Percentiles rank a stretch among this genome's conserved stretches.
Evolutionary conservation across 768 basidiomycete species (phyloP).

Genomic region (Rhizopogon rudus): DNA sequence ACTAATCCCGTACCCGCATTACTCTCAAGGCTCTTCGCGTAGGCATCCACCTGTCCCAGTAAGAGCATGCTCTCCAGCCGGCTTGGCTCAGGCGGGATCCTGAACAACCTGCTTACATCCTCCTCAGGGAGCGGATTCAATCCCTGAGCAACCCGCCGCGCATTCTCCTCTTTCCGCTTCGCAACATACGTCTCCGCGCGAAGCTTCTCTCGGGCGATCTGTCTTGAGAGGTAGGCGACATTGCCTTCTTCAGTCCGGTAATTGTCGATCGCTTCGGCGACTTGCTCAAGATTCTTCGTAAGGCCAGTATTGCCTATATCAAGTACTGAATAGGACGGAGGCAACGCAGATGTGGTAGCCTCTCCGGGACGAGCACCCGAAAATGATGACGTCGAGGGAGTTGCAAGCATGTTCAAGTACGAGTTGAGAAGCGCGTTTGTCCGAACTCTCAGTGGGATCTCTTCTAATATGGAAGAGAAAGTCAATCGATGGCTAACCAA

Average conservation of each 20-base stretch:
- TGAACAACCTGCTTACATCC: slow-evolving; percentile 78
- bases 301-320: slow-evolving; percentile 67
- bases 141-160: slow-evolving; percentile 72
- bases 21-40: slow-evolving; percentile 71
- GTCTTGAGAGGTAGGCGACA: slow-evolving; percentile 80
- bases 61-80: slow-evolving; percentile 83
- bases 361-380: slow-evolving; percentile 35
- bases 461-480: slow-evolving; percentile 81
- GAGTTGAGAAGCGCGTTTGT: slow-evolving; percentile 76
- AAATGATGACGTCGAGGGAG: slow-evolving; percentile 35
- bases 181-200: slow-evolving; percentile 75
- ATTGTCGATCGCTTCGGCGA: slow-evolving; percentile 79
- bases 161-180: slow-evolving; percentile 90
- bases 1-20: slow-evolving; percentile 58
- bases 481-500: slow-evolving; percentile 77
- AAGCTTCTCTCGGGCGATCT: slow-evolving; percentile 80
- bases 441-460: slow-evolving; percentile 81
- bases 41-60: slow-evolving; percentile 83
- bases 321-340: slow-evolving; percentile 62
- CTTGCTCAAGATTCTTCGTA: slow-evolving; percentile 74
- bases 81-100: slow-evolving; percentile 84
- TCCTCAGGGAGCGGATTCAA: slow-evolving; percentile 85
- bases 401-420: slow-evolving; percentile 64
- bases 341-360: slow-evolving; percentile 37
- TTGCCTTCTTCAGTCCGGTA: slow-evolving; percentile 92